These are phyloP conservation scores for Phaffia tasmanica DNA, from an alignment of 768 basidiomycete genomes.

Conservation along the genomic window DNA sequence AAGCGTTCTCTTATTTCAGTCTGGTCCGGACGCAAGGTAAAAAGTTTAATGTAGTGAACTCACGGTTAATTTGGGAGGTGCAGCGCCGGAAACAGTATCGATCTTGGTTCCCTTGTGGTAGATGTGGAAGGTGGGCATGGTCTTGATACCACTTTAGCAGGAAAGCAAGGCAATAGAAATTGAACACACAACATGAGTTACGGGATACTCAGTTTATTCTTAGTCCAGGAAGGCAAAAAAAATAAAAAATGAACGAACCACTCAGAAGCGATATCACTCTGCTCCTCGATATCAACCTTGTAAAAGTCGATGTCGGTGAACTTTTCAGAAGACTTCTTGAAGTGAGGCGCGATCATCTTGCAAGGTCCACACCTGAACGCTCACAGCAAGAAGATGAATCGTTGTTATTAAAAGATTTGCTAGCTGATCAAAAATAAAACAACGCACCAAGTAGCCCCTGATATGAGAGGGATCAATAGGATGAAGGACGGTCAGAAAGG, in stretches of 20 bases:
- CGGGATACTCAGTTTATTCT: neutral
- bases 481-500: neutral
- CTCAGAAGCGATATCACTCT: conserved; percentile 30
- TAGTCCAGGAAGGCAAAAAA: neutral
- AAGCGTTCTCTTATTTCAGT: no score
- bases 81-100: conserved; percentile 37
- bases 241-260: neutral
- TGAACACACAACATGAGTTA: neutral
- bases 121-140: conserved; percentile 42
- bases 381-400: neutral
- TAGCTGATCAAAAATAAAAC: neutral
- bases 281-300: conserved; percentile 41
- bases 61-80: conserved; percentile 22
- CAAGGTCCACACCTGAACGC: conserved; percentile 29
- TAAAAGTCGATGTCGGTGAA: conserved; percentile 36
- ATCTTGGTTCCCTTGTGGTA: conserved; percentile 37
- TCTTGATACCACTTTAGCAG: conserved; percentile 29
- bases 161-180: neutral
- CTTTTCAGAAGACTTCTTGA: conserved; percentile 35
- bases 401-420: neutral
- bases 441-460: conserved; percentile 24
- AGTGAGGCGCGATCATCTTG: conserved; percentile 39
- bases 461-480: neutral
- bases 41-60: neutral
- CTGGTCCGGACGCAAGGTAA: neutral